phyloP scores from a whole-genome alignment of 164 flowering plant genomes.

The Nymphaea thermarum region DNA sequence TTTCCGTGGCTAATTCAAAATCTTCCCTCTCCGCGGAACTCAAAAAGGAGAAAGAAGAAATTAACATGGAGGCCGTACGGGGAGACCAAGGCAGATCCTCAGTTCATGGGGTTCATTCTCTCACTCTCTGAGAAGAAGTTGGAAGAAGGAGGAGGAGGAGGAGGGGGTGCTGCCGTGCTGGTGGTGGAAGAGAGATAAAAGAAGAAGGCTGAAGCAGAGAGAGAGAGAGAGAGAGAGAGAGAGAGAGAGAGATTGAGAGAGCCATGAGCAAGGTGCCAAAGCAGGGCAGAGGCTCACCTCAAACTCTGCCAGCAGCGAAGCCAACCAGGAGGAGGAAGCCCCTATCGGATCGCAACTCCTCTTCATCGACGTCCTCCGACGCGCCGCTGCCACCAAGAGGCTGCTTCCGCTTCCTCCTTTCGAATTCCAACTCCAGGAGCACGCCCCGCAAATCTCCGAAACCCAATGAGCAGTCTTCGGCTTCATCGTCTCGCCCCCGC shows the following conservation, averaged over 20 bases:
- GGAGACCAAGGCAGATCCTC: neutral
- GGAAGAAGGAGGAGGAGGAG: neutral
- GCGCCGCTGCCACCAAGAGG: conserved; percentile 38
- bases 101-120: neutral
- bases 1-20: too few relatives aligned
- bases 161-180: too few relatives aligned
- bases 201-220: neutral
- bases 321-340: conserved; percentile 24
- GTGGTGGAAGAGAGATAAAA: too few relatives aligned
- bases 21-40: too few relatives aligned
- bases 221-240: neutral
- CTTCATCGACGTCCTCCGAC: conserved; percentile 22
- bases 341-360: conserved; percentile 27
- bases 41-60: too few relatives aligned
- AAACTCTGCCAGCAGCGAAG: neutral
- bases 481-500: neutral
- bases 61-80: neutral
- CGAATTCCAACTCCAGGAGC: conserved; percentile 25
- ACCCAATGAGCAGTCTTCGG: conserved; percentile 22
- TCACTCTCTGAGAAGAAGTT: neutral
- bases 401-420: conserved; percentile 39
- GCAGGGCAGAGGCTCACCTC: neutral
- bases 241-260: too few relatives aligned
- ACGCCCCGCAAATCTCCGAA: conserved; percentile 26
- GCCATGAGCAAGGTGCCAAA: neutral